These are phyloP conservation scores for Syzygium syzygioides DNA, from an alignment of 441 rosid genomes.

Conservation along the genomic window DNA sequence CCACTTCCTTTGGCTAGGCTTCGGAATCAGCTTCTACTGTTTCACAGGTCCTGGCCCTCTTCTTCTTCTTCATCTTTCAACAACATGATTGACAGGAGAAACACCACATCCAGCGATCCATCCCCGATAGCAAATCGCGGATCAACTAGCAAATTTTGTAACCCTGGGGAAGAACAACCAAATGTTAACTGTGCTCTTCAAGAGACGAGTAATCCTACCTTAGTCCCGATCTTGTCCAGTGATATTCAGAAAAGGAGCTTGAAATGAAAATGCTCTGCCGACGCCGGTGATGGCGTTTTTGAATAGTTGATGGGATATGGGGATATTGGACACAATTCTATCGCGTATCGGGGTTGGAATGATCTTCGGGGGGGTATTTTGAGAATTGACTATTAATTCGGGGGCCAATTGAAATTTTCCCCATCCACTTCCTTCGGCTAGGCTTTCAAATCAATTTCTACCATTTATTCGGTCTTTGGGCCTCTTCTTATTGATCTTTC, in stretches of 20 bases:
- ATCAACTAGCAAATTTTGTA: not conserved
- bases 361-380: not conserved
- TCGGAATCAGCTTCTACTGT: not conserved
- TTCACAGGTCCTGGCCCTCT: not conserved
- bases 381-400: not conserved
- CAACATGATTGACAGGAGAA: not conserved
- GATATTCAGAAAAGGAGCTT: not conserved
- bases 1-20: not conserved
- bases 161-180: not conserved
- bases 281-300: rapidly evolving
- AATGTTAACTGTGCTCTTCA: not conserved
- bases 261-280: not conserved
- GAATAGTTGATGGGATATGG: not conserved
- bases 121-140: not conserved
- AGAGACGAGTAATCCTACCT: not conserved
- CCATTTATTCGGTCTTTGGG: not conserved
- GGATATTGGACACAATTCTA: not conserved
- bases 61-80: not conserved
- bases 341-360: not conserved
- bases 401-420: not conserved
- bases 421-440: not conserved
- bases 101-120: not conserved
- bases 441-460: not conserved
- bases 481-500: not conserved
- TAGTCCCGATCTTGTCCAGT: rapidly evolving